Base-by-base conservation (phyloP, 2,329 filamentous ascomycete genomes). In the Onygena corvina region DNA sequence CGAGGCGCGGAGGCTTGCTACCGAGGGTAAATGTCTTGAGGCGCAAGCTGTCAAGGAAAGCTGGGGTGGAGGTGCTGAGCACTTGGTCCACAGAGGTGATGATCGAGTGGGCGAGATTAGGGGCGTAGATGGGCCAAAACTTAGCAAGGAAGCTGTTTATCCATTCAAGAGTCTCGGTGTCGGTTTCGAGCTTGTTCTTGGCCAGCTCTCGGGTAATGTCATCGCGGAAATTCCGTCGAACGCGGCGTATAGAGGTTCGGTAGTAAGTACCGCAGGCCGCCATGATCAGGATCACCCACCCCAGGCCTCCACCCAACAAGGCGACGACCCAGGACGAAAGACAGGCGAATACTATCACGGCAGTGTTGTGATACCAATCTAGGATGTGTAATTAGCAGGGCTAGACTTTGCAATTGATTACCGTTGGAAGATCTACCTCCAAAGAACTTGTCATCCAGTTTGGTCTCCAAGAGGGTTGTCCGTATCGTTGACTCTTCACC, bases 291-390 rank as follows among this genome's bases (percentile, higher is more conserved):
- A 95, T 83, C 54, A 98, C 75, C 90, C 90, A 98, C 52, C 79
- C 89, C 11, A 98, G 74, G 18, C 92, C 92, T 53, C 92, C 92
- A 36, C 93, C 92, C 7, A 98, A 73, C 16, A 90, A 75, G 25
- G 89, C 90, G 31, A 95, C 75, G 3, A 94, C 75, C 89, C 90
- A 98, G 18, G 90, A 94, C 25, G 79, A 73, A 47, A 98, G 72
- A 63, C 88, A 95, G 47, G 90, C 87, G 62, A 98, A 95, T 56
- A 90, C 75, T 62, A 98, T 95, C 53, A 98, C 72, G n/a, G 75
- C 92, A 2, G 89, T 81, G 66, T 98, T 98, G 67, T 98, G 89
- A 66, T 96, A 98, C 92, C 92, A 98, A 65, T 96, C 88, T 86
- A 56, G 21, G 4, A 5, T 7, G n/a, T 6, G 18, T 23, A n/a